phyloP scores from a whole-genome alignment of 495 filamentous ascomycete species.

The Daldinia decipiens region DNA sequence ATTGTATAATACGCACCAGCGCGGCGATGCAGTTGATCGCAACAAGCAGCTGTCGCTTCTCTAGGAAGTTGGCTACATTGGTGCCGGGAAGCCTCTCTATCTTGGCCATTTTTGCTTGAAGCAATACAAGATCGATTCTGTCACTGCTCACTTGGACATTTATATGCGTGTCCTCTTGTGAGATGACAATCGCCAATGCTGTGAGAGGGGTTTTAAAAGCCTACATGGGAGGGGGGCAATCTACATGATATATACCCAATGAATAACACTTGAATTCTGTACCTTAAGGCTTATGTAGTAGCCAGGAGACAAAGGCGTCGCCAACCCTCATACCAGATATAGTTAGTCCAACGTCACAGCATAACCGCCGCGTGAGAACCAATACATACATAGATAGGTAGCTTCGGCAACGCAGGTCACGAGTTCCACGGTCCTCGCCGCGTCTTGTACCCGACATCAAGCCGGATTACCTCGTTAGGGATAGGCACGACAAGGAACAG shows the following conservation, averaged over 20 bases:
- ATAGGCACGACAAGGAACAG: neutral
- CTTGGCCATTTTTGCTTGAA: conserved; percentile 18
- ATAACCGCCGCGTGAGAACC: conserved; percentile 17
- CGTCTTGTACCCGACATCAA: conserved; percentile 39
- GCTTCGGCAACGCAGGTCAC: conserved; percentile 8
- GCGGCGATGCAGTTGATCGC: conserved; percentile 73
- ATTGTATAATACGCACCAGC: conserved; percentile 44
- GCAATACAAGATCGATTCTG: conserved; percentile 11
- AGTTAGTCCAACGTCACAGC: conserved; percentile 24
- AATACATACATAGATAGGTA: neutral
- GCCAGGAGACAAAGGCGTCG: conserved; percentile 14
- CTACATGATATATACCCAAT: conserved; percentile 39
- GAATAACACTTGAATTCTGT: conserved; percentile 3
- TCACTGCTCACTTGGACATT: conserved; percentile 14
- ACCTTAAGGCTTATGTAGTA: no score
- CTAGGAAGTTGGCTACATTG: conserved; percentile 69
- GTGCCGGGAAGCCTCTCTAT: conserved; percentile 57
- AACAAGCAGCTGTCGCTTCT: conserved; percentile 71
- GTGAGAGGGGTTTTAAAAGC: conserved; percentile 26
- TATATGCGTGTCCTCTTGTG: neutral
- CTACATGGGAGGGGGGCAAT: conserved; percentile 25
- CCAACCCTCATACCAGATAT: conserved; percentile 21
- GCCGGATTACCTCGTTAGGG: conserved; percentile 20
- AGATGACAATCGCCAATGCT: conserved; percentile 7
- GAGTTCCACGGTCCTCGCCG: conserved; percentile 24